Percentiles rank a stretch among this genome's conserved stretches.
These are phyloP conservation scores for Stylonectria norvegica DNA, from an alignment of 2,329 filamentous ascomycete genomes.

Conservation along the genomic window DNA sequence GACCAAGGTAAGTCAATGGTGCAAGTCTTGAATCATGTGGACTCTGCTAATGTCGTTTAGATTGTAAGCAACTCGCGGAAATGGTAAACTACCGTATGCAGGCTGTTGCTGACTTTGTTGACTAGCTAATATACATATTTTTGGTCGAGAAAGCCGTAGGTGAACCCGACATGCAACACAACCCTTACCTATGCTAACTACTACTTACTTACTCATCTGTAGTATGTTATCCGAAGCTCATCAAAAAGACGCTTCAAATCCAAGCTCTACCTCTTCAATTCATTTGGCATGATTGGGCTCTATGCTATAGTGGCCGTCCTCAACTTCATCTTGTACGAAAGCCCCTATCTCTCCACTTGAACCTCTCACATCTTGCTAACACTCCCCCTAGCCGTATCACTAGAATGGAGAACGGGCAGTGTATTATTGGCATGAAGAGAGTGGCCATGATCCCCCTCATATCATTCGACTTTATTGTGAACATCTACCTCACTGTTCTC, in stretches of 20 bases:
- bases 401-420: slow-evolving; percentile 51
- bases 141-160: slow-evolving; percentile 61
- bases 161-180: slow-evolving; percentile 1
- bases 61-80: too few relatives aligned
- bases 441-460: slow-evolving; percentile 60
- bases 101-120: background rate
- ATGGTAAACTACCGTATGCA: background rate
- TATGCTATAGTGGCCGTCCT: slow-evolving; percentile 49
- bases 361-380: background rate
- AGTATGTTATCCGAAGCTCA: slow-evolving; percentile 57
- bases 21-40: background rate
- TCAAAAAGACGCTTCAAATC: slow-evolving; percentile 52
- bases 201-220: slow-evolving; percentile 6
- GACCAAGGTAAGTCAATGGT: slow-evolving; percentile 49
- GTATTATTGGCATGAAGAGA: slow-evolving; percentile 60
- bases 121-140: slow-evolving; percentile 59
- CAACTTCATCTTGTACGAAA: slow-evolving; percentile 59
- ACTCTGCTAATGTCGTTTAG: slow-evolving; percentile 15
- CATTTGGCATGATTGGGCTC: slow-evolving; percentile 50
- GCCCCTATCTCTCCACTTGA: background rate
- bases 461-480: slow-evolving; percentile 57
- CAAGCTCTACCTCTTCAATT: slow-evolving; percentile 59
- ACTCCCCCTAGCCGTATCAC: slow-evolving; percentile 49
- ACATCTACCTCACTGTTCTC: slow-evolving; percentile 61
- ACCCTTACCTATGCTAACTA: background rate